Conservation (phyloP, 116 monocot genomes). For the Phalaenopsis hybrid region DNA sequence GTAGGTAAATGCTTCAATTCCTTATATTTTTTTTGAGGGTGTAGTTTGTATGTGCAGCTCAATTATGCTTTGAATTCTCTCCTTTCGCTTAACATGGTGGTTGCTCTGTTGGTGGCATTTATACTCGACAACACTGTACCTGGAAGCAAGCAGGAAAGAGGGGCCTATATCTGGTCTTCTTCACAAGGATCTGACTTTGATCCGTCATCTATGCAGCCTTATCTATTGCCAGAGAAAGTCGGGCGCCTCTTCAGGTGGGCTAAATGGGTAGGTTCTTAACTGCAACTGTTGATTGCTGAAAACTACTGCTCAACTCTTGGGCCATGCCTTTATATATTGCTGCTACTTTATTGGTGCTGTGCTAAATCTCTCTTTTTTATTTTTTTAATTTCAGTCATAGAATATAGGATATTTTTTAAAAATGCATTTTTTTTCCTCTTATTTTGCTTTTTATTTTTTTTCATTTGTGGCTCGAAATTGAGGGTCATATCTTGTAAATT, state of each 20-base stretch:
- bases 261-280: conserved; percentile 70
- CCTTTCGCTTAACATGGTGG: conserved; percentile 92
- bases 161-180: conserved; percentile 90
- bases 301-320: neutral
- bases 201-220: conserved; percentile 47
- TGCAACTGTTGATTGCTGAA: neutral
- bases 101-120: conserved; percentile 82
- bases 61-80: conserved; percentile 82
- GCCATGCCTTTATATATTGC: neutral
- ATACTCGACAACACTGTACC: conserved; percentile 97
- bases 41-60: conserved; percentile 37
- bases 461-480: neutral
- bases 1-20: too few relatives aligned
- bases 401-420: neutral
- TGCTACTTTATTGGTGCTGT: too few relatives aligned
- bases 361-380: neutral
- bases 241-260: conserved; percentile 64
- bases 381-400: neutral
- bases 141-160: conserved; percentile 83
- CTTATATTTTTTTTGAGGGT: neutral
- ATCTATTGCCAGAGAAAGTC: conserved; percentile 60
- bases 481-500: neutral
- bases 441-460: neutral
- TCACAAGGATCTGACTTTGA: conserved; percentile 17
- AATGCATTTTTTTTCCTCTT: neutral